Conservation (phyloP, 2,329 filamentous ascomycete species). For the Fusarium lyarnte region DNA sequence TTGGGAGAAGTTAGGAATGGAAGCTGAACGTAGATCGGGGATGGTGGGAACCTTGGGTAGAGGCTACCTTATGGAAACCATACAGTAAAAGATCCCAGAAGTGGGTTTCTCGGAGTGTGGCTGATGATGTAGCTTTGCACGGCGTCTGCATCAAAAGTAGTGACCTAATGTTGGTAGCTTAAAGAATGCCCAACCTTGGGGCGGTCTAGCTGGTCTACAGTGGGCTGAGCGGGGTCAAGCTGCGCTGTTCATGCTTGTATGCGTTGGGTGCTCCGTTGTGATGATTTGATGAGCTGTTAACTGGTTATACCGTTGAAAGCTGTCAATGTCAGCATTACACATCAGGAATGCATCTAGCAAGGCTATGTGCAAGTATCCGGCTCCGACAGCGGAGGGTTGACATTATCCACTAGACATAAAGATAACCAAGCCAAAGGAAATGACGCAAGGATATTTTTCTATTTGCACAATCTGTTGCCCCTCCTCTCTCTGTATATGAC, state of each 20-base stretch:
- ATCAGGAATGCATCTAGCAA: conserved; percentile 3
- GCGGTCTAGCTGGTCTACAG: conserved; percentile 23
- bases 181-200: conserved; percentile 28
- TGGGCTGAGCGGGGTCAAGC: conserved; percentile 26
- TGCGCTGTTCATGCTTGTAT: conserved; percentile 28
- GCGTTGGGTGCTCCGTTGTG: conserved; percentile 9
- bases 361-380: conserved; percentile 8
- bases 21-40: conserved; percentile 18
- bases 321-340: conserved; percentile 14
- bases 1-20: conserved; percentile 25
- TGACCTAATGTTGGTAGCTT: conserved; percentile 5
- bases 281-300: conserved; percentile 8
- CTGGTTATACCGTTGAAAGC: conserved; percentile 15
- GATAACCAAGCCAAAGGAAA: conserved; percentile 31
- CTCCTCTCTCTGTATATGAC: conserved; percentile 19
- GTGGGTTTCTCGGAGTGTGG: conserved; percentile 35
- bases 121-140: conserved; percentile 41
- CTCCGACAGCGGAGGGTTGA: conserved; percentile 21
- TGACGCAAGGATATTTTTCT: conserved; percentile 41
- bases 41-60: conserved; percentile 22
- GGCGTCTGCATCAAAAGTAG: conserved; percentile 5
- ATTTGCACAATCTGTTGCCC: conserved; percentile 23
- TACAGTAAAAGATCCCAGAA: conserved; percentile 1
- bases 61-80: background rate
- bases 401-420: background rate